Evolutionary conservation across 805 yeast genomes (phyloP).

Genomic region (Suhomyces emberorum): DNA sequence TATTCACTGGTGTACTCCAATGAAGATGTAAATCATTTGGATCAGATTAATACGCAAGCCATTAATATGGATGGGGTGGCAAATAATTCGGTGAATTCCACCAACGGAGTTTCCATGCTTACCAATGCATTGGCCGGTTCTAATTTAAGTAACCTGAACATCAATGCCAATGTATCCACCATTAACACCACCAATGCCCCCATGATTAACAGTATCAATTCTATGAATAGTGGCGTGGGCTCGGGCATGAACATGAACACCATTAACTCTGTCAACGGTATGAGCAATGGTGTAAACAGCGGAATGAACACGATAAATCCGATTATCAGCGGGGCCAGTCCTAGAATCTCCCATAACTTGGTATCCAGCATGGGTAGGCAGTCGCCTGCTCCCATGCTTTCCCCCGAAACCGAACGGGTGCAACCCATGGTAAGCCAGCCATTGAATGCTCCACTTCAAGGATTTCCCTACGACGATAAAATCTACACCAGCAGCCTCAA

Average conservation of each 20-base stretch:
- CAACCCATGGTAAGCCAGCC: neutral
- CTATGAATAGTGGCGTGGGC: neutral
- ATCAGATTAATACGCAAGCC: constrained; percentile 9
- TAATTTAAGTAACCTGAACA: neutral
- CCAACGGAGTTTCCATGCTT: neutral
- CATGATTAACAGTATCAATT: neutral
- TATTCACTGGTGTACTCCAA: constrained; percentile 18
- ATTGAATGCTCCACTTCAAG: constrained; percentile 7
- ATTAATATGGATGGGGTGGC: constrained; percentile 6
- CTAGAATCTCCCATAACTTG: neutral
- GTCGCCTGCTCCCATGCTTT: neutral
- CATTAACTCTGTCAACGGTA: neutral
- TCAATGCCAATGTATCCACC: no score
- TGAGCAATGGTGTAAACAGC: neutral
- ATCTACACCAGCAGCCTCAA: constrained; percentile 10
- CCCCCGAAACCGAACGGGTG: neutral
- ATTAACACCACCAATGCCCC: neutral
- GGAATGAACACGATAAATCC: neutral
- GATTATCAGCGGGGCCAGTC: neutral
- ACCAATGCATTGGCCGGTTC: neutral
- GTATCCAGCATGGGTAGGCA: neutral
- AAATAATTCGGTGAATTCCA: neutral
- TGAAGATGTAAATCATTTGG: constrained; percentile 5
- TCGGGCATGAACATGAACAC: neutral
- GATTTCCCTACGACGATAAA: constrained; percentile 20